These are phyloP conservation scores for Hanseniaspora guilliermondii DNA, from an alignment of 805 yeast species.

Conservation along the genomic window DNA sequence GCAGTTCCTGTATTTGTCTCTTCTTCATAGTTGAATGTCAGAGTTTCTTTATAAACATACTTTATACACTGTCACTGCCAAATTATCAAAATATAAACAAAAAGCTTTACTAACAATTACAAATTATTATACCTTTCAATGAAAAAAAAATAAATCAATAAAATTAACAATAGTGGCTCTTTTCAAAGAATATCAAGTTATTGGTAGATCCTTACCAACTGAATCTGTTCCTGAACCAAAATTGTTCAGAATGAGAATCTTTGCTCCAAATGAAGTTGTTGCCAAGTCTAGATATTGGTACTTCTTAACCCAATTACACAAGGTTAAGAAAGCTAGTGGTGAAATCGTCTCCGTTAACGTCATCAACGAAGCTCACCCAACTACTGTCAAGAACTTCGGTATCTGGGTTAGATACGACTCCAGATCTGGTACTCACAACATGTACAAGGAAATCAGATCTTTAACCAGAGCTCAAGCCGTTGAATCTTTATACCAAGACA, in stretches of 20 bases:
- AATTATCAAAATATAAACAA: neutral
- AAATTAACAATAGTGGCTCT: slow-evolving; percentile 56
- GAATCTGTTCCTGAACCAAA: slow-evolving; percentile 98
- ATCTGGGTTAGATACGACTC: slow-evolving; percentile 99
- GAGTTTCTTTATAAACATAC: neutral
- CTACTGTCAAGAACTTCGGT: slow-evolving; percentile 99
- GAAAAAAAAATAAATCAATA: slow-evolving; percentile 7
- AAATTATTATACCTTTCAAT: neutral
- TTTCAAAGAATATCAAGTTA: slow-evolving; percentile 98
- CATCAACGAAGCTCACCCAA: slow-evolving; percentile 90
- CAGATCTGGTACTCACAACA: slow-evolving; percentile 99
- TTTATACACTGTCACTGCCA: neutral
- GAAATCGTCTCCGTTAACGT: slow-evolving; percentile 89
- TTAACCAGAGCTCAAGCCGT: slow-evolving; percentile 98
- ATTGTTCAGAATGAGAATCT: slow-evolving; percentile 99
- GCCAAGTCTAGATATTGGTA: slow-evolving; percentile 99
- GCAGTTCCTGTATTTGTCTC: too few species aligned
- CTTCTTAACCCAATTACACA: slow-evolving; percentile 97
- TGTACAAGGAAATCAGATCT: slow-evolving; percentile 99
- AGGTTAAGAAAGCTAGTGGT: slow-evolving; percentile 99
- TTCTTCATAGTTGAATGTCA: too few species aligned
- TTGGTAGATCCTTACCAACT: slow-evolving; percentile 99
- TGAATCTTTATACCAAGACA: slow-evolving; percentile 95
- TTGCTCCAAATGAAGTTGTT: slow-evolving; percentile 96
- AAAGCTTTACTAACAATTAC: slow-evolving; percentile 3